A percentile compares a stretch with the other conserved stretches of the same genome.
These are phyloP conservation scores for Saprolegnia diclina DNA, from an alignment of 352 stramenopile species.

Conservation along the genomic window DNA sequence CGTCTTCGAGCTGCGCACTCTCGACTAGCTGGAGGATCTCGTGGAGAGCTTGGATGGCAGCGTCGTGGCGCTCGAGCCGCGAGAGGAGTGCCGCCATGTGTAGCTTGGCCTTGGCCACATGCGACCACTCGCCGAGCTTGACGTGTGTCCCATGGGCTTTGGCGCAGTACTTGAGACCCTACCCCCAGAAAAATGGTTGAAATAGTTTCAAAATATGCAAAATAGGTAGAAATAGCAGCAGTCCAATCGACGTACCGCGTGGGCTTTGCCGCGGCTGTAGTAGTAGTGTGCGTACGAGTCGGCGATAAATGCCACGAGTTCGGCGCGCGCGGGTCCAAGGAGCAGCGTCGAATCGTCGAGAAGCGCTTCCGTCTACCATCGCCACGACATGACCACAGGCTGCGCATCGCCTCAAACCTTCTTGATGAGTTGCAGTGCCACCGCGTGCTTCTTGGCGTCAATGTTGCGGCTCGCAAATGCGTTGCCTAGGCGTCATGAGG, in stretches of 20 bases:
- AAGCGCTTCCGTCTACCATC: conserved; percentile 40
- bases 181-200: too few relatives aligned
- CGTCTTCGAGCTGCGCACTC: conserved; percentile 69
- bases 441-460: conserved; percentile 74
- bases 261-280: conserved; percentile 71
- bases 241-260: conserved; percentile 48
- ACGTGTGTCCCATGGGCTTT: conserved; percentile 82
- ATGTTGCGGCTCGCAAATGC: conserved; percentile 81
- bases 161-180: conserved; percentile 71
- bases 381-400: too few relatives aligned
- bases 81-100: conserved; percentile 76
- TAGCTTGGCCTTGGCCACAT: conserved; percentile 87
- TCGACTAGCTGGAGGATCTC: conserved; percentile 87
- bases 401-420: conserved; percentile 32
- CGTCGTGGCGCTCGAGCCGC: conserved; percentile 62
- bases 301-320: conserved; percentile 77
- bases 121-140: conserved; percentile 63
- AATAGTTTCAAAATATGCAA: background rate
- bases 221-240: background rate
- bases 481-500: conserved; percentile 33
- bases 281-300: conserved; percentile 90
- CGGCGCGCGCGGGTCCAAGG: conserved; percentile 38
- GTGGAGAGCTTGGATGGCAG: conserved; percentile 72
- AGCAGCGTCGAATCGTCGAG: conserved; percentile 74
- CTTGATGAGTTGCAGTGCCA: conserved; percentile 79